phyloP scores from a whole-genome alignment of 495 filamentous ascomycete genomes.

The Hypoxylon cercidicola region DNA sequence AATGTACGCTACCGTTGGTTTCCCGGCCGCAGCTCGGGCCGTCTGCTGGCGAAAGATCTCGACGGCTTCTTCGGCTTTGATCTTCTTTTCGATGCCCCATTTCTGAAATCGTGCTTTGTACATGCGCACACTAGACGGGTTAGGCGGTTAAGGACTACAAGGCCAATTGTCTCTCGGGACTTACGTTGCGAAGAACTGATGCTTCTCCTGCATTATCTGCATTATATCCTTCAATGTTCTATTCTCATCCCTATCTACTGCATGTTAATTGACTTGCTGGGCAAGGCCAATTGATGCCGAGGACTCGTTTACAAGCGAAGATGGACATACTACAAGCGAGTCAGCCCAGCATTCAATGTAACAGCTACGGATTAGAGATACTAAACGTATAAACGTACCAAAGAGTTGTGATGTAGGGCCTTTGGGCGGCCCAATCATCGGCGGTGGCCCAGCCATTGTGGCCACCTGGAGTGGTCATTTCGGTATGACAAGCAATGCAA shows the following conservation, averaged over 20 bases:
- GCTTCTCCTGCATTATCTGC: constrained; percentile 51
- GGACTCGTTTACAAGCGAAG: not conserved
- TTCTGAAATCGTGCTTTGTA: constrained; percentile 56
- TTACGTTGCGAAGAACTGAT: constrained; percentile 55
- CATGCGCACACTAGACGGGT: constrained; percentile 50
- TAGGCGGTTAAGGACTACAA: constrained; percentile 1
- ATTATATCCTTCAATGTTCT: constrained; percentile 53
- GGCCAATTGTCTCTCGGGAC: constrained; percentile 19
- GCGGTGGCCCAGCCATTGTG: constrained; percentile 43
- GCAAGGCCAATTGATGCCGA: not conserved
- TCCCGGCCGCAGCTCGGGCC: constrained; percentile 46
- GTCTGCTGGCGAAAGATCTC: constrained; percentile 49
- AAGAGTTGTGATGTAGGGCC: constrained; percentile 40
- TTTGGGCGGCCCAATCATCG: constrained; percentile 40
- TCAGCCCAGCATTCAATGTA: constrained; percentile 6
- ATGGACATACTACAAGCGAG: constrained; percentile 19
- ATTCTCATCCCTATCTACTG: constrained; percentile 50
- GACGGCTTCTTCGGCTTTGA: constrained; percentile 51
- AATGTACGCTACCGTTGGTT: constrained; percentile 47
- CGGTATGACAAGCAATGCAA: constrained; percentile 7
- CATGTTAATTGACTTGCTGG: constrained; percentile 7
- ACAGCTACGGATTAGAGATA: not conserved
- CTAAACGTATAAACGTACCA: constrained; percentile 25
- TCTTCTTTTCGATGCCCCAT: constrained; percentile 58
- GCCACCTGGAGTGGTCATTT: constrained; percentile 32